These are phyloP conservation scores for Hemisphaericaspora nanyangensis DNA, from an alignment of 805 yeast species.

Conservation along the genomic window DNA sequence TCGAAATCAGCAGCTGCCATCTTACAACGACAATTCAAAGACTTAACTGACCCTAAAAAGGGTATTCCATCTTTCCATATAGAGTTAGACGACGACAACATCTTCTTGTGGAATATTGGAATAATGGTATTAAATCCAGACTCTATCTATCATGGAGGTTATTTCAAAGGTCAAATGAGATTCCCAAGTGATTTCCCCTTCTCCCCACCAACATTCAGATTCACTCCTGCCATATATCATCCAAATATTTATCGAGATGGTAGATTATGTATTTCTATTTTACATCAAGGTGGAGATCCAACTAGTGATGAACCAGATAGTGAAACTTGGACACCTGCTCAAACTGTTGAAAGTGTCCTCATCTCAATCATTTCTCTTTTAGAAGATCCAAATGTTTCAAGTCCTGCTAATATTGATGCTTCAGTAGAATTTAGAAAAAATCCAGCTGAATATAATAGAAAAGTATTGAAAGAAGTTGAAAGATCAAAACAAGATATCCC, in stretches of 20 bases:
- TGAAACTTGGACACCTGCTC: conserved; percentile 93
- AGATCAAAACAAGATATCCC: conserved; percentile 85
- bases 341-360: conserved; percentile 86
- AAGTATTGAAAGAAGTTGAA: conserved; percentile 78
- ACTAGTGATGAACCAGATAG: conserved; percentile 88
- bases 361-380: conserved; percentile 85
- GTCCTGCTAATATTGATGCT: conserved; percentile 97
- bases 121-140: conserved; percentile 89
- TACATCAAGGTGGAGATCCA: conserved; percentile 89
- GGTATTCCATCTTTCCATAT: conserved; percentile 61
- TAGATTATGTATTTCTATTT: conserved; percentile 83
- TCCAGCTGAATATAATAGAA: conserved; percentile 68
- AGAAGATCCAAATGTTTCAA: conserved; percentile 89
- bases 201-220: conserved; percentile 87
- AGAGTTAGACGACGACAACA: conserved; percentile 54
- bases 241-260: conserved; percentile 96
- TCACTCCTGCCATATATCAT: conserved; percentile 90
- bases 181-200: conserved; percentile 91
- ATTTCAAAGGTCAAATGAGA: conserved; percentile 89
- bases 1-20: conserved; percentile 73
- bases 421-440: conserved; percentile 85
- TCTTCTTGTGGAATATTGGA: conserved; percentile 75
- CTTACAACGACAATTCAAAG: conserved; percentile 88
- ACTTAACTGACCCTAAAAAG: conserved; percentile 87
- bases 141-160: conserved; percentile 91